Conservation (phyloP, 805 yeast genomes). For the Candida morakotiae region DNA sequence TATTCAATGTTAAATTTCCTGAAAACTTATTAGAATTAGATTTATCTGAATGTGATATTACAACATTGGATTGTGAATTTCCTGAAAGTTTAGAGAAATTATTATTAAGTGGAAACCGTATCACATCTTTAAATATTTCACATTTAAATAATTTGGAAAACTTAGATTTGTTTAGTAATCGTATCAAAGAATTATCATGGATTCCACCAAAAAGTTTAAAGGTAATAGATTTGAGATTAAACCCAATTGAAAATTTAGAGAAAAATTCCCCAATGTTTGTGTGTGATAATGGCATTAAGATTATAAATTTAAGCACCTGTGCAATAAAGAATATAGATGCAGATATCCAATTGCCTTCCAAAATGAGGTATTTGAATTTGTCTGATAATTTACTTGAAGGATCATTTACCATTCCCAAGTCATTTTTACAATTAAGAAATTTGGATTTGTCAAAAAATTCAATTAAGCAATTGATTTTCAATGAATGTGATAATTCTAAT, state of each 20-base stretch:
- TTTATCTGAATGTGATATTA: constrained; percentile 21
- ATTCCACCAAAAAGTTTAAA: constrained; percentile 13
- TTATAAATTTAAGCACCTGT: constrained; percentile 10
- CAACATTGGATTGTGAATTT: constrained; percentile 15
- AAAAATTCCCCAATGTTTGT: constrained; percentile 3
- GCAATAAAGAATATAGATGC: constrained; percentile 11
- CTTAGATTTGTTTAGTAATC: constrained; percentile 17
- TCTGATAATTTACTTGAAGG: constrained; percentile 8
- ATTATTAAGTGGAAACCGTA: constrained; percentile 21
- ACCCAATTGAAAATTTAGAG: constrained; percentile 5
- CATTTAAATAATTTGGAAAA: constrained; percentile 16
- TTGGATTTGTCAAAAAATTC: constrained; percentile 17
- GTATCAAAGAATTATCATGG: constrained; percentile 17
- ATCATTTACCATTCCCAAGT: constrained; percentile 6
- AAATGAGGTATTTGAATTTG: constrained; percentile 10
- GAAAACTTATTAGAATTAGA: constrained; percentile 18
- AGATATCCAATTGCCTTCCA: constrained; percentile 12
- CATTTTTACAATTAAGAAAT: constrained; percentile 6
- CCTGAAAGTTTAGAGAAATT: constrained; percentile 18
- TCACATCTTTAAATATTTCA: constrained; percentile 18
- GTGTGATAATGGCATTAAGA: constrained; percentile 1
- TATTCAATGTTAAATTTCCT: constrained; percentile 19
- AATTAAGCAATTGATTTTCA: constrained; percentile 13
- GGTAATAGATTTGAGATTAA: constrained; percentile 10
- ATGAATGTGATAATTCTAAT: not conserved